Percentiles rank a stretch among this genome's conserved stretches.
Conservation (phyloP, 2,329 filamentous ascomycete genomes). For the Triangularia setosa region DNA sequence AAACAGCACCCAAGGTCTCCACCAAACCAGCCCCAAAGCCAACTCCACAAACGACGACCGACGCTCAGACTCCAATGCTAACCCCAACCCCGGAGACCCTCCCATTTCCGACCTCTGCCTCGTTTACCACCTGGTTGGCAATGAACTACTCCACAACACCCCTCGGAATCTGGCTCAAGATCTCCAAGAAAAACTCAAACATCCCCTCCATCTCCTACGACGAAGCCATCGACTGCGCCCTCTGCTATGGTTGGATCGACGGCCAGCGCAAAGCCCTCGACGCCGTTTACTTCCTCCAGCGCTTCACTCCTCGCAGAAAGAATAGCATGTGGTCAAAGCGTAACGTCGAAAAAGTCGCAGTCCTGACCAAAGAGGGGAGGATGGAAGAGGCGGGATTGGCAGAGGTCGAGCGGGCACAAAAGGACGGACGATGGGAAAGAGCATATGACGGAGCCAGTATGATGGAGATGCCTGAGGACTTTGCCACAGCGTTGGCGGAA, state of each 20-base stretch:
- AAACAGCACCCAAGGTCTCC: background rate
- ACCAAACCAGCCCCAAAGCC: background rate
- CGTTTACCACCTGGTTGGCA: constrained; percentile 40
- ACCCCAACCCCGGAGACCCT: background rate
- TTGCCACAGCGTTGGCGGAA: constrained; percentile 39
- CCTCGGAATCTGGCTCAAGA: constrained; percentile 43
- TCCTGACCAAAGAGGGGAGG: constrained; percentile 41
- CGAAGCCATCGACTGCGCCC: constrained; percentile 52
- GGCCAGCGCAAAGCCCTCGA: constrained; percentile 48
- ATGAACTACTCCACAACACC: constrained; percentile 30
- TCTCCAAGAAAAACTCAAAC: constrained; percentile 45
- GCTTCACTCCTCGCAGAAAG: constrained; percentile 54
- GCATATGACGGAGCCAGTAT: constrained; percentile 51
- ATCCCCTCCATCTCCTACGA: constrained; percentile 44
- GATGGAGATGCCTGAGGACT: constrained; percentile 46
- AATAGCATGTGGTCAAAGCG: constrained; percentile 57
- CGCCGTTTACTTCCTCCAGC: constrained; percentile 47
- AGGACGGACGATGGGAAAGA: constrained; percentile 54
- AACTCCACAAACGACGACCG: background rate
- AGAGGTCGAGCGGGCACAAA: constrained; percentile 52
- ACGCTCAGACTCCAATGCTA: background rate
- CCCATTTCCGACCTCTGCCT: constrained; percentile 28
- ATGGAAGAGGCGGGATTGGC: constrained; percentile 47
- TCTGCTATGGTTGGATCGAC: constrained; percentile 63
- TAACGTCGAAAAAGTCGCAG: constrained; percentile 51